Evolutionary conservation across 73 alveolate genomes (phyloP).

Genomic region (Stentor coeruleus): DNA sequence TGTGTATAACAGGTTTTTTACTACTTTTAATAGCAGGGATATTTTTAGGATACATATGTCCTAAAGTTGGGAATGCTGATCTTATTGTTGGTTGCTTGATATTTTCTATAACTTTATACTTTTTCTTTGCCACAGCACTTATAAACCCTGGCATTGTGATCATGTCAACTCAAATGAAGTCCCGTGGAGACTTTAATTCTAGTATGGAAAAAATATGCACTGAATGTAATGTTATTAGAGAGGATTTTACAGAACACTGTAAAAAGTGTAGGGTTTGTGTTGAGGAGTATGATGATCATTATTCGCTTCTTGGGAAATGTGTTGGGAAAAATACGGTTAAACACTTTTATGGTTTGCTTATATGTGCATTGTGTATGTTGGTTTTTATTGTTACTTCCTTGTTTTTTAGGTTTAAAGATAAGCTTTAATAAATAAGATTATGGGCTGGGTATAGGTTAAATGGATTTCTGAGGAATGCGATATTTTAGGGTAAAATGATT

Average conservation of each 20-base stretch:
- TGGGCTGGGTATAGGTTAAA: too few species aligned
- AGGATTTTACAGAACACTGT: slow-evolving; percentile 46
- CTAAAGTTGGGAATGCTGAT: neutral
- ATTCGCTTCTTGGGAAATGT: slow-evolving; percentile 70
- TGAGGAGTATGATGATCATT: slow-evolving; percentile 59
- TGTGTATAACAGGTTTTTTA: neutral
- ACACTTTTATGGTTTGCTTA: slow-evolving; percentile 29
- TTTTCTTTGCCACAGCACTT: neutral
- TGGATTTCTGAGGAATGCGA: neutral
- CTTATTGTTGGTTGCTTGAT: neutral
- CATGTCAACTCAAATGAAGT: neutral
- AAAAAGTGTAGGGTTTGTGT: slow-evolving; percentile 62
- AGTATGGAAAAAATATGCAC: slow-evolving; percentile 36
- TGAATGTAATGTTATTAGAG: slow-evolving; percentile 31
- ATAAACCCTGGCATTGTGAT: slow-evolving; percentile 11
- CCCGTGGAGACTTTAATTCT: neutral
- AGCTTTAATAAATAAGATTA: neutral
- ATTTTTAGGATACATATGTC: slow-evolving; percentile 30
- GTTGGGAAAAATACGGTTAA: slow-evolving; percentile 44
- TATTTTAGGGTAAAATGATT: neutral
- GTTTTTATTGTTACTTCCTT: neutral
- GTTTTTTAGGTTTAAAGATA: neutral
- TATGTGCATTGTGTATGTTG: neutral
- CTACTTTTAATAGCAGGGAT: neutral
- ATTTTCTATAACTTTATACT: neutral